phyloP scores from a whole-genome alignment of 352 stramenopile genomes.

The Sclerospora graminicola region DNA sequence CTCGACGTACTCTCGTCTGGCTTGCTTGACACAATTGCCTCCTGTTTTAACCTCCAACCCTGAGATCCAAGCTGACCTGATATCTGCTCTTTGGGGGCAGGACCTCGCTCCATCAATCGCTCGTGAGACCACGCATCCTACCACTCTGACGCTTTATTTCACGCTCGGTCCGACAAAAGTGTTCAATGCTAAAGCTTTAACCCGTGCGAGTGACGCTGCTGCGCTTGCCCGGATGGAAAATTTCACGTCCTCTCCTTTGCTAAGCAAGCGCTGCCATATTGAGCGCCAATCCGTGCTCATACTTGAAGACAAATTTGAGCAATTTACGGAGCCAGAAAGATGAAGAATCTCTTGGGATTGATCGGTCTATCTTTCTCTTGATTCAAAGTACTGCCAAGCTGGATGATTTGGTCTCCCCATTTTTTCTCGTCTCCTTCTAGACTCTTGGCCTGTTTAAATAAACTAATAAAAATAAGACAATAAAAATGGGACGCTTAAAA shows the following conservation, averaged over 20 bases:
- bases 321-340: constrained; percentile 46
- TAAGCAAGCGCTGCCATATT: constrained; percentile 39
- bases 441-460: too few species aligned
- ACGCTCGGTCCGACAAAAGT: constrained; percentile 43
- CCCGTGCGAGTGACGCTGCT: constrained; percentile 8
- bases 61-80: constrained; percentile 46
- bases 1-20: constrained; percentile 38
- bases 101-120: constrained; percentile 42
- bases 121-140: not conserved
- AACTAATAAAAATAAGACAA: too few species aligned
- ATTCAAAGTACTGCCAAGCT: too few species aligned
- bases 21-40: constrained; percentile 34
- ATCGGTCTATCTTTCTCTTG: constrained; percentile 27
- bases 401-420: too few species aligned
- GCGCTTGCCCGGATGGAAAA: constrained; percentile 27
- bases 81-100: constrained; percentile 48
- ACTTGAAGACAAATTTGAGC: constrained; percentile 27
- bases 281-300: constrained; percentile 16
- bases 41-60: too few species aligned
- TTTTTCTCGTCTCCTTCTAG: too few species aligned
- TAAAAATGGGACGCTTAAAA: too few species aligned
- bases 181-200: constrained; percentile 11
- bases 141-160: constrained; percentile 40
- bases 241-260: constrained; percentile 36
- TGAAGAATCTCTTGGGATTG: too few species aligned